Base-by-base conservation (phyloP, 495 filamentous ascomycete genomes). In the Terfezia boudieri region DNA sequence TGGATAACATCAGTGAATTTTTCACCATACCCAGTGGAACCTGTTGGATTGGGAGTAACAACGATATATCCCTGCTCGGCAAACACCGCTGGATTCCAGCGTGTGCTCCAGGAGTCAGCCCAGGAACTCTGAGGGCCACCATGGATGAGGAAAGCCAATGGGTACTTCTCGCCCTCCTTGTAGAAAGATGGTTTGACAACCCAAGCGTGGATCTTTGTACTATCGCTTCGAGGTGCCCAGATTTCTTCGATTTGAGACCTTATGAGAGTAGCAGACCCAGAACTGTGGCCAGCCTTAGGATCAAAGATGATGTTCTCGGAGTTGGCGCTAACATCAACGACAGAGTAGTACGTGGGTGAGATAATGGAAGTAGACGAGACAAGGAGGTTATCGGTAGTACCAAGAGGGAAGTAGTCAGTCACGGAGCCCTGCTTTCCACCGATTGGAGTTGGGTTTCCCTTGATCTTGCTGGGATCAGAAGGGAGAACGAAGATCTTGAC, bases 41-140 rank as follows among this genome's bases (percentile, higher is more conserved):
- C 87, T 0, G 86, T 92, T 9, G 87, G 87, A 61, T 94, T 93
- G 8, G 86, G 86, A n/a, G 76, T 74, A 20, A 94, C 76, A 9
- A 85, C 84, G 11, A 94, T 78, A 58, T 92, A 94, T 11, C 87
- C 88, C 63, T 92, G 84, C 65, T 94, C 87, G 4, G 88, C 86
- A 63, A 89, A 93, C 5, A 92, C 74, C 8, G 84, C 85, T 0
- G 84, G 86, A 58, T 95, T 95, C 88, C 88, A 94, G 14, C 88
- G 72, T 0, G 83, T 93, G 56, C 75, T 81, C 87, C 87, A 94
- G 35, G 75, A 69, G 62, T 93, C 84, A 7, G 71, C 74, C 85
- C 86, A 93, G 1, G 83, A 80, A 8, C 82, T 82, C 63, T 94
- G 86, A 0, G 87, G 87, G 0, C 88, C 88, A 52, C 88, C 88